Conservation (phyloP, 345 rosid species). For the Ceriops tagal region DNA sequence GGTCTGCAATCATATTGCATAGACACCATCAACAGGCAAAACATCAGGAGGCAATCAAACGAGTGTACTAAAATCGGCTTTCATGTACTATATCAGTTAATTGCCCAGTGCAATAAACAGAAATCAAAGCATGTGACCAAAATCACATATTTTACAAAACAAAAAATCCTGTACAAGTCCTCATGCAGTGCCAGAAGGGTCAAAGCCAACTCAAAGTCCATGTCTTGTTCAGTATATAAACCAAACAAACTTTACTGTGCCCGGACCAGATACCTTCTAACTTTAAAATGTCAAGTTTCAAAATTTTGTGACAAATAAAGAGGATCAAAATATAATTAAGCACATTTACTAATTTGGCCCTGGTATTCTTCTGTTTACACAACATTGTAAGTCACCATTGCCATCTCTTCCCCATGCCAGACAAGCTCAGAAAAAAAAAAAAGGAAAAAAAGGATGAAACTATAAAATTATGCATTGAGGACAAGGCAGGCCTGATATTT, state of each 20-base stretch:
- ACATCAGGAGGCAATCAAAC: background rate
- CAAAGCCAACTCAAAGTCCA: background rate
- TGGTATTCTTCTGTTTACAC: background rate
- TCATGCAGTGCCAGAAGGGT: background rate
- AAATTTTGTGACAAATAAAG: background rate
- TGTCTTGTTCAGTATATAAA: background rate
- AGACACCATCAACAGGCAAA: slow-evolving; percentile 6
- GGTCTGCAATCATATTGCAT: slow-evolving; percentile 49
- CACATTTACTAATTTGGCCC: background rate
- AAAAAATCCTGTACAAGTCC: background rate
- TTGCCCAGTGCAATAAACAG: background rate
- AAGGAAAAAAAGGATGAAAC: background rate
- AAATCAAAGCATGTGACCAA: background rate
- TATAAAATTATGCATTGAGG: background rate
- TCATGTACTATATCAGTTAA: background rate
- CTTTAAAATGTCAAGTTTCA: background rate
- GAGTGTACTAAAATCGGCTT: background rate
- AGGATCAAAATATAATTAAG: background rate
- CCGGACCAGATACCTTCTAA: background rate
- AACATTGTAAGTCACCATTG: background rate
- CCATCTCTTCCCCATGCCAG: too few relatives aligned
- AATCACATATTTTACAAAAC: background rate
- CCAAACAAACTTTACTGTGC: too few relatives aligned
- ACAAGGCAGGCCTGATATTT: background rate
- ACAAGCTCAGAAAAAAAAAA: too few relatives aligned